A percentile compares a stretch with the other conserved stretches of the same genome.
Evolutionary conservation across 1,284 basidiomycete genomes (phyloP).

Genomic region (Flammula alnicola): DNA sequence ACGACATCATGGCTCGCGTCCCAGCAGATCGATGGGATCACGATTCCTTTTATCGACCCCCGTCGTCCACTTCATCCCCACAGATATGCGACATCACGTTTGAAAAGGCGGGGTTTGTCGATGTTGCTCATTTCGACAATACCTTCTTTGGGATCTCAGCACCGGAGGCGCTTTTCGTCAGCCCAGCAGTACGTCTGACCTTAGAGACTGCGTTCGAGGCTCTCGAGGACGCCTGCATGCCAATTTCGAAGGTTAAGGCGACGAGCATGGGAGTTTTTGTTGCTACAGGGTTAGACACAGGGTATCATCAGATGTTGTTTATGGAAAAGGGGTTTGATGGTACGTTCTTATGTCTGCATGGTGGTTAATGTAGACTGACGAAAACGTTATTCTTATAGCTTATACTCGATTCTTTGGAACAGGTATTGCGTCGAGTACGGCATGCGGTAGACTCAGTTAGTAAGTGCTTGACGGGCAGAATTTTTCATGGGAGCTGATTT

Average conservation of each 20-base stretch:
- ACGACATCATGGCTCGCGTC: constrained; percentile 28
- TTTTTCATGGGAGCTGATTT: background rate
- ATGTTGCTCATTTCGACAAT: constrained; percentile 33
- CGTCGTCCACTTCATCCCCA: constrained; percentile 8
- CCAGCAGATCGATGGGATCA: constrained; percentile 38
- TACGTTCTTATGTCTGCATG: constrained; percentile 14
- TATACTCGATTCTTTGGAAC: constrained; percentile 36
- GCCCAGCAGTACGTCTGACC: constrained; percentile 29
- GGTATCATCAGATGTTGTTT: constrained; percentile 30
- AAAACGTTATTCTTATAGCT: constrained; percentile 16
- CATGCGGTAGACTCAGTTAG: constrained; percentile 37
- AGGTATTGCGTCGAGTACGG: constrained; percentile 31
- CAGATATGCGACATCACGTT: constrained; percentile 29
- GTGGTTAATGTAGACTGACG: background rate
- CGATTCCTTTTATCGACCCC: constrained; percentile 29
- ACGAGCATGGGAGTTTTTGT: constrained; percentile 36
- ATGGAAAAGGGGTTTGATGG: constrained; percentile 30
- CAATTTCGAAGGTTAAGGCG: constrained; percentile 32
- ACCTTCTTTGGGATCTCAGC: constrained; percentile 36
- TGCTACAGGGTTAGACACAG: constrained; percentile 30
- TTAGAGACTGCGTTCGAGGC: constrained; percentile 38
- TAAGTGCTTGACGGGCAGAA: constrained; percentile 17
- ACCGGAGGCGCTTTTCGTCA: constrained; percentile 32
- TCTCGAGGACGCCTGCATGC: constrained; percentile 38
- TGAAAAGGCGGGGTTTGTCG: constrained; percentile 33